Conservation (phyloP, 192 early-diverging fungal species). For the Coemansia sp. region DNA sequence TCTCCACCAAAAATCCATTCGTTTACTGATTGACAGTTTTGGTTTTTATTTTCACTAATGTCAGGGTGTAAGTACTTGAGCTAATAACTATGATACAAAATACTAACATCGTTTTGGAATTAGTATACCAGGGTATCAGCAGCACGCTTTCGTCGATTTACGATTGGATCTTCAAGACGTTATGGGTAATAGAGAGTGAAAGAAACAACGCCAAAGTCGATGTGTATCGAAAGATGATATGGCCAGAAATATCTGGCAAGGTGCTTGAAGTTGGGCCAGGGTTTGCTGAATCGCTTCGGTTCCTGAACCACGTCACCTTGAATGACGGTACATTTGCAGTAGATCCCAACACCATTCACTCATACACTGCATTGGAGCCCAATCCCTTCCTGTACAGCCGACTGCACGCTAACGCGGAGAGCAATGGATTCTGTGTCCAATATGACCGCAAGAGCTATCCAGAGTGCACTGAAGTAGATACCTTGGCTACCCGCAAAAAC, state of each 20-base stretch:
- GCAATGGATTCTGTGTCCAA: slow-evolving; percentile 32
- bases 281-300: slow-evolving; percentile 32
- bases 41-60: background rate
- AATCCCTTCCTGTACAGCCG: slow-evolving; percentile 38
- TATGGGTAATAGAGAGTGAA: slow-evolving; percentile 35
- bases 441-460: slow-evolving; percentile 30
- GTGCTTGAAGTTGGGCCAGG: slow-evolving; percentile 47
- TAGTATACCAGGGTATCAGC: slow-evolving; percentile 9
- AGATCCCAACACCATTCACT: slow-evolving; percentile 19
- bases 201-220: slow-evolving; percentile 40
- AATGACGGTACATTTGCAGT: slow-evolving; percentile 26
- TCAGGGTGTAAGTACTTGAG: background rate
- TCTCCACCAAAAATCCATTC: no score
- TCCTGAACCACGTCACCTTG: slow-evolving; percentile 28
- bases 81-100: background rate
- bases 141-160: background rate
- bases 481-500: background rate
- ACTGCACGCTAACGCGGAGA: slow-evolving; percentile 30
- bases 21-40: no score
- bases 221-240: slow-evolving; percentile 32
- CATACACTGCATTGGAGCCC: slow-evolving; percentile 47
- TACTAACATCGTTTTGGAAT: background rate
- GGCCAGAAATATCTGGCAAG: slow-evolving; percentile 43
- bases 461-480: background rate
- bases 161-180: slow-evolving; percentile 33